Evolutionary conservation across 768 basidiomycete genomes (phyloP).

Genomic region (Steccherinum ochraceum): DNA sequence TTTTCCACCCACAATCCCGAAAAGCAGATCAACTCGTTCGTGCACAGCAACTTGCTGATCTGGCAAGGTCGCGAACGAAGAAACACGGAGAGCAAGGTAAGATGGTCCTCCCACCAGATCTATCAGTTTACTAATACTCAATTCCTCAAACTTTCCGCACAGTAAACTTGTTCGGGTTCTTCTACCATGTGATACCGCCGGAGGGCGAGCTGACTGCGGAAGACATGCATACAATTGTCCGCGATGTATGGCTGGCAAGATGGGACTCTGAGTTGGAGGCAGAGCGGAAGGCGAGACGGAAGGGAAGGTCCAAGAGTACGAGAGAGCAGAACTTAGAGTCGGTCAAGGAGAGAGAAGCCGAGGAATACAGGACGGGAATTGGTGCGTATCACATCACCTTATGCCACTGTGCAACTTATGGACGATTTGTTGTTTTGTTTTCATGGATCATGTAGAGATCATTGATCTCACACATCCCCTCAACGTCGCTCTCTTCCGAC

Average conservation of each 20-base stretch:
- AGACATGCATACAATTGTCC: slow-evolving; percentile 59
- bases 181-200: slow-evolving; percentile 63
- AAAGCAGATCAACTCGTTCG: slow-evolving; percentile 75
- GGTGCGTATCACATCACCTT: slow-evolving; percentile 40
- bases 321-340: slow-evolving; percentile 68
- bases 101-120: slow-evolving; percentile 14
- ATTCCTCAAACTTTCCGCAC: neutral
- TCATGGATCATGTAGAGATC: slow-evolving; percentile 45
- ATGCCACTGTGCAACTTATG: slow-evolving; percentile 2
- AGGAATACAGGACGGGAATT: slow-evolving; percentile 75
- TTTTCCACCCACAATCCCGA: slow-evolving; percentile 78
- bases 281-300: slow-evolving; percentile 56
- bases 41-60: slow-evolving; percentile 55
- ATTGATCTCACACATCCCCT: slow-evolving; percentile 70
- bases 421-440: too few species aligned
- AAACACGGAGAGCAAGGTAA: slow-evolving; percentile 51
- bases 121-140: too few species aligned
- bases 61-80: slow-evolving; percentile 47
- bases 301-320: slow-evolving; percentile 69
- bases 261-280: slow-evolving; percentile 58
- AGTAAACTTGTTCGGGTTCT: slow-evolving; percentile 75
- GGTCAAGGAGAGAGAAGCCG: slow-evolving; percentile 56
- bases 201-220: slow-evolving; percentile 50
- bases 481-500: slow-evolving; percentile 65
- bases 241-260: slow-evolving; percentile 68